Evolutionary conservation across 176 grass and related monocot genomes (phyloP).

Genomic region (Oryza coarctata): DNA sequence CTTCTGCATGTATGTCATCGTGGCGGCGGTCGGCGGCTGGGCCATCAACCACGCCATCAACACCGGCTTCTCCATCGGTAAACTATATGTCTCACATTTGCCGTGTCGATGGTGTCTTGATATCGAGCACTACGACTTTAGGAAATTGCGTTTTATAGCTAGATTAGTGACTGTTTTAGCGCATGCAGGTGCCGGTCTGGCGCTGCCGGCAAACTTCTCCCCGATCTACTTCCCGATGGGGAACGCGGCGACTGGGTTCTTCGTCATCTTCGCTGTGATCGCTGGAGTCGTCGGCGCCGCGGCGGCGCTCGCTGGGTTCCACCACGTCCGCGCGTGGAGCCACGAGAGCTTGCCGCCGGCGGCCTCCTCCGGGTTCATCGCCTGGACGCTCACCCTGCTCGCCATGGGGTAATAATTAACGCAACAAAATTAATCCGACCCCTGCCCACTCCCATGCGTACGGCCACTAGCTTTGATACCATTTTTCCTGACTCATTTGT

Average conservation of each 20-base stretch:
- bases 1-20: conserved; percentile 88
- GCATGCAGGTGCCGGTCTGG: conserved; percentile 40
- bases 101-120: background rate
- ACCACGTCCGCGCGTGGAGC: conserved; percentile 63
- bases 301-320: conserved; percentile 64
- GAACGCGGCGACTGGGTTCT: conserved; percentile 88
- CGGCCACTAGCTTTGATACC: background rate
- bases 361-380: conserved; percentile 59
- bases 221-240: conserved; percentile 93
- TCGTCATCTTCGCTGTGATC: conserved; percentile 79
- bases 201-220: conserved; percentile 76
- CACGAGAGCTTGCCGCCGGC: conserved; percentile 67
- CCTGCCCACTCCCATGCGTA: background rate
- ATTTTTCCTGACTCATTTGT: background rate
- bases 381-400: conserved; percentile 92
- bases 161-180: background rate
- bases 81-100: background rate
- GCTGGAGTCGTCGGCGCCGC: conserved; percentile 78
- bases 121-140: background rate
- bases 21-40: conserved; percentile 83
- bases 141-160: too few relatives aligned
- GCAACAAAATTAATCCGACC: background rate
- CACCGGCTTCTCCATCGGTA: conserved; percentile 70
- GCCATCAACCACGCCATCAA: conserved; percentile 85
- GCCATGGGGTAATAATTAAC: conserved; percentile 66